Percentiles rank a stretch among this genome's conserved stretches.
Conservation (phyloP, 192 early-diverging fungal genomes). For the Coemansia sp. region DNA sequence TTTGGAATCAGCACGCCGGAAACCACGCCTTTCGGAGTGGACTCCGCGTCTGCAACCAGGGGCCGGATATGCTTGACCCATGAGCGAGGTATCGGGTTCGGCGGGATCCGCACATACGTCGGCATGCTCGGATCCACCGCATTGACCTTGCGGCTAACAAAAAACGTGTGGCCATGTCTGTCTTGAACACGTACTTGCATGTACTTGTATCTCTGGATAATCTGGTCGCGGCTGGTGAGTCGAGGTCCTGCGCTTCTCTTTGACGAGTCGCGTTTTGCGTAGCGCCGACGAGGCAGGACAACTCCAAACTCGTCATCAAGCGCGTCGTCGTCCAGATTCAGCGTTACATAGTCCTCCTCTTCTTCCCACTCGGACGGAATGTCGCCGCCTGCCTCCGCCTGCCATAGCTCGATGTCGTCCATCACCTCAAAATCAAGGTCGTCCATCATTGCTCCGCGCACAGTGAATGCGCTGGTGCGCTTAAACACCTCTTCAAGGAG, state of each 20-base stretch:
- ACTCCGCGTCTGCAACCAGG: constrained; percentile 32
- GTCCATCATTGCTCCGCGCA: constrained; percentile 54
- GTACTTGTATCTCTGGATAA: constrained; percentile 80
- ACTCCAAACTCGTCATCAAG: constrained; percentile 78
- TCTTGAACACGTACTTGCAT: constrained; percentile 88
- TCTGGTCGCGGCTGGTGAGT: constrained; percentile 61
- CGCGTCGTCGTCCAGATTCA: constrained; percentile 71
- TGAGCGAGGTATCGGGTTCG: constrained; percentile 77
- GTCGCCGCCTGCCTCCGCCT: constrained; percentile 71
- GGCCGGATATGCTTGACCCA: constrained; percentile 81
- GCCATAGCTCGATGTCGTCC: constrained; percentile 73
- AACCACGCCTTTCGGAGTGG: constrained; percentile 27
- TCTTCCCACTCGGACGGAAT: constrained; percentile 76
- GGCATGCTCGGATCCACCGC: constrained; percentile 81
- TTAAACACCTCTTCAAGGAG: constrained; percentile 90
- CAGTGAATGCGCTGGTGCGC: constrained; percentile 83
- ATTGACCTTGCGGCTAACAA: constrained; percentile 81
- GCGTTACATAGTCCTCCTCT: constrained; percentile 64
- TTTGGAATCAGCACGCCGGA: constrained; percentile 44
- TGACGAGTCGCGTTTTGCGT: constrained; percentile 32
- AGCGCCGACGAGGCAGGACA: constrained; percentile 43
- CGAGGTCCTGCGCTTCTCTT: constrained; percentile 56
- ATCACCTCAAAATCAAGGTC: constrained; percentile 49
- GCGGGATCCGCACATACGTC: constrained; percentile 86
- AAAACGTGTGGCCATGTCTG: constrained; percentile 79